Base-by-base conservation (phyloP, 345 rosid species). In the Sonneratia caseolaris region DNA sequence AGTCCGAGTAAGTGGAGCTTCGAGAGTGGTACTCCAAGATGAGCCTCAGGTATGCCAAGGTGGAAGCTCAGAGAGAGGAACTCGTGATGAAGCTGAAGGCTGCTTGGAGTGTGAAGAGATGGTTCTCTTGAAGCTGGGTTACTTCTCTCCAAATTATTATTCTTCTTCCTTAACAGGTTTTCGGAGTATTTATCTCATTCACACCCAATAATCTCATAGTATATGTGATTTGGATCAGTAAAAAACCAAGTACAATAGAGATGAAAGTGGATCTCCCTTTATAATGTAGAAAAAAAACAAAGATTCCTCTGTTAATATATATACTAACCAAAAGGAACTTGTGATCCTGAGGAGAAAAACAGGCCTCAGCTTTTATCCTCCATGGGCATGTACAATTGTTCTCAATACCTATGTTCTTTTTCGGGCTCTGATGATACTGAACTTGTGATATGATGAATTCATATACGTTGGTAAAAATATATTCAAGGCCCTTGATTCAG, bases 31-130 rank as follows among this genome's bases (percentile, higher is more conserved):
- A 88, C 70, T 77, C 82, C 57, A 72, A 78, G 47, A 81, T 86
- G 89, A 88, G 92, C 78, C 88, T 88, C 70, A 84, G 83, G 70
- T 88, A 84, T 66, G 89, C 88, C 18, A 86, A 86, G 73, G 88
- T 84, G 19, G 89, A 84, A 79, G 78, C 73, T 68, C 82, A 86
- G 59, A 84, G 88, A 10, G 88, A 88, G 76, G 86, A 84, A 67
- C 88, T 86, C 48, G 87, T 86, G 68, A 84, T 83, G 89, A 86
- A 86, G 81, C 86, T 88, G 42, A 86, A 73, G 79, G 72, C 79
- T 59, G 49, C 74, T 65, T 82, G 74, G 42, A 77, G 64, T 78
- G 75, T 74, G 42, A 88, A 77, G 76, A 79, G 81, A 72, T 82
- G 85, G 85, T 81, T 79, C 65, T 69, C 73, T 38, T 75, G 69